phyloP scores from a whole-genome alignment of 345 rosid genomes.

The Trapa incisa region DNA sequence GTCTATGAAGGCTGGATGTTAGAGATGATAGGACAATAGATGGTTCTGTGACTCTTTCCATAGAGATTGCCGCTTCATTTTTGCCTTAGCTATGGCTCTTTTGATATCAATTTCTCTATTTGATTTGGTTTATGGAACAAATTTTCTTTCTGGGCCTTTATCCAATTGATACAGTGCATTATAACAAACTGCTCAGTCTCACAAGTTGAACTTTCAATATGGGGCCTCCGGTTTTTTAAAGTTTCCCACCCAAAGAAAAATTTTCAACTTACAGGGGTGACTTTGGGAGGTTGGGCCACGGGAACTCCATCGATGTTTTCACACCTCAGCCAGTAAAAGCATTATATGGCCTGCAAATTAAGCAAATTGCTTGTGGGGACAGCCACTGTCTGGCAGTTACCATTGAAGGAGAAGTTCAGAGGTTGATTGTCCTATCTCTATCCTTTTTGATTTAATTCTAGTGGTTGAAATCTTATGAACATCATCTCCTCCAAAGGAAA shows the following conservation, averaged over 20 bases:
- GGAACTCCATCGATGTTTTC: constrained; percentile 85
- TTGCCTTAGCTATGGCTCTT: background rate
- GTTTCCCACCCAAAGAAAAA: background rate
- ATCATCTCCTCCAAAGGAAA: background rate
- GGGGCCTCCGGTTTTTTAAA: background rate
- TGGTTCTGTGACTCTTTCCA: background rate
- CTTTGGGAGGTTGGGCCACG: constrained; percentile 97
- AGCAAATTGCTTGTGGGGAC: constrained; percentile 97
- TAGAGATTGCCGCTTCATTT: background rate
- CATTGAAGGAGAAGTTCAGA: constrained; percentile 77
- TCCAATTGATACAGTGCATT: background rate
- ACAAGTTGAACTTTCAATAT: background rate
- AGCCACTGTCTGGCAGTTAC: constrained; percentile 97
- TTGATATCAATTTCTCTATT: background rate
- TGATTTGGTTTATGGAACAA: background rate
- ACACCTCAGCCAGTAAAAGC: constrained; percentile 83
- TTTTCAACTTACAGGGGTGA: constrained; percentile 63
- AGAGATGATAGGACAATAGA: background rate
- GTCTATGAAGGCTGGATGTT: background rate
- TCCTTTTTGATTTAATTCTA: background rate
- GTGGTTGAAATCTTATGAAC: background rate
- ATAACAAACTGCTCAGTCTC: background rate
- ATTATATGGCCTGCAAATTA: constrained; percentile 59
- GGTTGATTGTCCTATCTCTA: constrained; percentile 26
- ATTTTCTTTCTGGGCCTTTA: background rate